Evolutionary conservation across 108 stramenopile species (phyloP).

Genomic region (Mediolabrus comicus): DNA sequence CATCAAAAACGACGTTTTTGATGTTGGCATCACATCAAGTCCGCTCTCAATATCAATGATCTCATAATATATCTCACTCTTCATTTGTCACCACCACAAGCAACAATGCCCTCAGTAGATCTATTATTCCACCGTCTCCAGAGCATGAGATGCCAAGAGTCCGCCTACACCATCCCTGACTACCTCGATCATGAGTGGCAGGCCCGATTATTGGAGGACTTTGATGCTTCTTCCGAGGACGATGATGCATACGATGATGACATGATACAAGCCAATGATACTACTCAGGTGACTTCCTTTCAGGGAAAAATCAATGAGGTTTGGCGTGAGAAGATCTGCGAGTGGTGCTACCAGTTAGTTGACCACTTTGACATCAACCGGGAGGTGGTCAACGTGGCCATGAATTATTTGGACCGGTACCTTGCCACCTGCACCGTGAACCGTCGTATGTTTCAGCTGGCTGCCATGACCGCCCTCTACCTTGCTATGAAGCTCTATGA

Average conservation of each 20-base stretch:
- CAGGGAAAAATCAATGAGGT: slow-evolving; percentile 65
- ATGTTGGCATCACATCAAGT: too few relatives aligned
- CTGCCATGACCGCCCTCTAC: slow-evolving; percentile 69
- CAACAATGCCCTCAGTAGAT: slow-evolving; percentile 22
- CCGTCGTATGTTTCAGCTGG: slow-evolving; percentile 67
- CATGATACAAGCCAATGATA: too few relatives aligned
- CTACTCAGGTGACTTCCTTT: too few relatives aligned
- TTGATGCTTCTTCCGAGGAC: too few relatives aligned
- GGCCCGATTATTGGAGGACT: slow-evolving; percentile 14
- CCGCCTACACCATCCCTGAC: slow-evolving; percentile 44
- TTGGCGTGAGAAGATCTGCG: slow-evolving; percentile 79
- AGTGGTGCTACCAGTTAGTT: slow-evolving; percentile 78
- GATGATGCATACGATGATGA: not conserved
- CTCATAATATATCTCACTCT: not conserved
- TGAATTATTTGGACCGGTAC: slow-evolving; percentile 71
- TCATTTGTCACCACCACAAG: not conserved
- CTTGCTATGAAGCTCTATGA: slow-evolving; percentile 75
- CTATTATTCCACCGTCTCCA: slow-evolving; percentile 29
- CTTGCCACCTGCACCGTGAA: slow-evolving; percentile 50
- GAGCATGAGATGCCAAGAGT: slow-evolving; percentile 47
- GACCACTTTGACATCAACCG: slow-evolving; percentile 77
- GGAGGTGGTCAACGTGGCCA: slow-evolving; percentile 62
- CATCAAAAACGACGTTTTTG: too few relatives aligned
- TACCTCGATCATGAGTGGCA: slow-evolving; percentile 56
- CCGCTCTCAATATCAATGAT: too few relatives aligned